Percentiles rank a stretch among this genome's conserved stretches.
Evolutionary conservation across 768 basidiomycete species (phyloP).

Genomic region (Rubroboletus satanas): DNA sequence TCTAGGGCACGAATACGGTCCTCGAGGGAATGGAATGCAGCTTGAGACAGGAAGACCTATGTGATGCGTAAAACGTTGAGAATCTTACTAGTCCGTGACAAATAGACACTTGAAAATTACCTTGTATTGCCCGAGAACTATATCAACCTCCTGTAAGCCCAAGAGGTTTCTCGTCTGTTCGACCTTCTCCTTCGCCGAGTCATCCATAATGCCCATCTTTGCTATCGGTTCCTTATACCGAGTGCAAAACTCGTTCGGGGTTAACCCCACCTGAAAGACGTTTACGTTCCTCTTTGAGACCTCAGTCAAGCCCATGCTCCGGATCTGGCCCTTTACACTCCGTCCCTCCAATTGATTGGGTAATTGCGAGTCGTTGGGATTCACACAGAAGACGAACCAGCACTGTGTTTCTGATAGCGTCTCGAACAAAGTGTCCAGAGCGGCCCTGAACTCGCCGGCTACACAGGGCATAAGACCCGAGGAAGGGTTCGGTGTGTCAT

Average conservation of each 20-base stretch:
- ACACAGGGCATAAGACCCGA: slow-evolving; percentile 58
- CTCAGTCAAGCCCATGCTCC: slow-evolving; percentile 74
- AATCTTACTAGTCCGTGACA: not conserved
- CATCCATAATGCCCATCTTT: slow-evolving; percentile 54
- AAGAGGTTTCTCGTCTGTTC: slow-evolving; percentile 55
- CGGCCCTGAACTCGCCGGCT: slow-evolving; percentile 82
- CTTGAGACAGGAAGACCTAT: slow-evolving; percentile 86
- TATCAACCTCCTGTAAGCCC: slow-evolving; percentile 60
- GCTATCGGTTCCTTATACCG: slow-evolving; percentile 72
- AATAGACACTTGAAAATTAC: slow-evolving; percentile 37
- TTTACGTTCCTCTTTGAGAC: slow-evolving; percentile 63
- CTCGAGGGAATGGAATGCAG: slow-evolving; percentile 83
- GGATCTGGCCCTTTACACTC: slow-evolving; percentile 87
- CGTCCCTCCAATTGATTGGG: slow-evolving; percentile 93
- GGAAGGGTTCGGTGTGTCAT: slow-evolving; percentile 33
- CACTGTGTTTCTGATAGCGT: slow-evolving; percentile 85
- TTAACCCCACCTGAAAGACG: slow-evolving; percentile 82
- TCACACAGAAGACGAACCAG: slow-evolving; percentile 91
- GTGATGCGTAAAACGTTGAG: not conserved
- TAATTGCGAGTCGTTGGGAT: slow-evolving; percentile 92
- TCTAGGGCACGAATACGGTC: slow-evolving; percentile 81
- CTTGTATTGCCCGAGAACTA: slow-evolving; percentile 82
- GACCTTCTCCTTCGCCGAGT: slow-evolving; percentile 54
- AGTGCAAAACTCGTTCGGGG: slow-evolving; percentile 79
- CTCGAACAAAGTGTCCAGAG: slow-evolving; percentile 81